Evolutionary conservation across 371 early-diverging fungal genomes (phyloP).

Genomic region (Zancudomyces culisetae): DNA sequence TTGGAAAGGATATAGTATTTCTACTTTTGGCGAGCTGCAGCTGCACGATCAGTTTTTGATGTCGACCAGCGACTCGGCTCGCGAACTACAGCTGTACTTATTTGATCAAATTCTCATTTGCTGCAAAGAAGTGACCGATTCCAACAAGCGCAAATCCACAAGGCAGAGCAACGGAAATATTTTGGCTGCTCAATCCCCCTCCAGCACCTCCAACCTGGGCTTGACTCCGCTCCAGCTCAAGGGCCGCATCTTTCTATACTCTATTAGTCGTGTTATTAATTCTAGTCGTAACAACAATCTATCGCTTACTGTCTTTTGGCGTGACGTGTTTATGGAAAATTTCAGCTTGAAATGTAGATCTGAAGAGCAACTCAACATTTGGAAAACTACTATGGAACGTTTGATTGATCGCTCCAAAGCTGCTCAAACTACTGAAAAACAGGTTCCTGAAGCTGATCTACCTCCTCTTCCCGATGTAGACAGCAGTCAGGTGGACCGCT

Average conservation of each 20-base stretch:
- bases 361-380: conserved; percentile 73
- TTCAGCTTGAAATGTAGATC: conserved; percentile 69
- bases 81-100: conserved; percentile 59
- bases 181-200: background rate
- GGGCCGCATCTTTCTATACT: conserved; percentile 56
- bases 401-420: conserved; percentile 21
- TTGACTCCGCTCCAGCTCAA: conserved; percentile 43
- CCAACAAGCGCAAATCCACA: conserved; percentile 26
- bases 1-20: conserved; percentile 54
- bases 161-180: conserved; percentile 26
- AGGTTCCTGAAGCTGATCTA: background rate
- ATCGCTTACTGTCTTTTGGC: conserved; percentile 47
- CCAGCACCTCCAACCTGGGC: background rate
- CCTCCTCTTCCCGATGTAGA: background rate
- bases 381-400: conserved; percentile 54
- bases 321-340: conserved; percentile 48
- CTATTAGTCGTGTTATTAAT: conserved; percentile 58
- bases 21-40: conserved; percentile 58
- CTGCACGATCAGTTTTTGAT: conserved; percentile 67
- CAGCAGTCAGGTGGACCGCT: background rate
- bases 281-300: conserved; percentile 34
- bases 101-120: conserved; percentile 77
- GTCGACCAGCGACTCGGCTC: conserved; percentile 49
- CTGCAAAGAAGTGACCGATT: conserved; percentile 50
- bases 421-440: background rate